Conservation (phyloP, 2,329 filamentous ascomycete species). For the Beauveria varroae region DNA sequence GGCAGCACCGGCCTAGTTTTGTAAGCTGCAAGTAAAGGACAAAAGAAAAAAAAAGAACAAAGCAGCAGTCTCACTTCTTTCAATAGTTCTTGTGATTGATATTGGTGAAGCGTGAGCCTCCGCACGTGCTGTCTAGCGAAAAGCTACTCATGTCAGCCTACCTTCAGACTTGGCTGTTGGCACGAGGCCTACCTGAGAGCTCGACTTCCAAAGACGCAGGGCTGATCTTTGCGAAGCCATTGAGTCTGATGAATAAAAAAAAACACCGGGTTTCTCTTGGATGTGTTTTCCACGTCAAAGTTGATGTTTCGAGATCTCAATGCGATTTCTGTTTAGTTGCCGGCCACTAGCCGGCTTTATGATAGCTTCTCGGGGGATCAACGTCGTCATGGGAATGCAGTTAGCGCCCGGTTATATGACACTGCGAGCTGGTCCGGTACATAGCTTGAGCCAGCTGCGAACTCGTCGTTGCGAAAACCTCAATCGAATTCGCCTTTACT, state of each 20-base stretch:
- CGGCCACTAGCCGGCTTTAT: conserved; percentile 7
- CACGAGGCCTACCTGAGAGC: neutral
- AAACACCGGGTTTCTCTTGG: no score
- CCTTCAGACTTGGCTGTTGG: neutral
- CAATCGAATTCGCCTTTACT: neutral
- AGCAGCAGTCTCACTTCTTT: conserved; percentile 14
- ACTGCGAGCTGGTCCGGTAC: neutral
- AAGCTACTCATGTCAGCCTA: conserved; percentile 1
- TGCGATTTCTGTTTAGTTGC: neutral
- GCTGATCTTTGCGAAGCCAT: neutral
- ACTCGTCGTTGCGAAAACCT: neutral
- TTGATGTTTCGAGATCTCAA: neutral
- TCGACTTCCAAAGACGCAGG: conserved; percentile 1
- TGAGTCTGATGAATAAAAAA: neutral
- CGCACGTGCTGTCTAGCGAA: conserved; percentile 11
- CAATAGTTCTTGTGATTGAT: conserved; percentile 22
- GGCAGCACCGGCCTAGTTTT: conserved; percentile 19
- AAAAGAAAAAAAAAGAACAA: accelerated
- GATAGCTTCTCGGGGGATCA: neutral
- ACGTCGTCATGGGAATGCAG: neutral
- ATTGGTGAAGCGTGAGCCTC: conserved; percentile 21
- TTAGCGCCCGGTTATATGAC: conserved; percentile 5
- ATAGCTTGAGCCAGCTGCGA: neutral
- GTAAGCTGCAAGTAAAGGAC: neutral
- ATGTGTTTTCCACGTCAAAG: neutral